Conservation (phyloP, 2,329 filamentous ascomycete species). For the Fusarium sp. region DNA sequence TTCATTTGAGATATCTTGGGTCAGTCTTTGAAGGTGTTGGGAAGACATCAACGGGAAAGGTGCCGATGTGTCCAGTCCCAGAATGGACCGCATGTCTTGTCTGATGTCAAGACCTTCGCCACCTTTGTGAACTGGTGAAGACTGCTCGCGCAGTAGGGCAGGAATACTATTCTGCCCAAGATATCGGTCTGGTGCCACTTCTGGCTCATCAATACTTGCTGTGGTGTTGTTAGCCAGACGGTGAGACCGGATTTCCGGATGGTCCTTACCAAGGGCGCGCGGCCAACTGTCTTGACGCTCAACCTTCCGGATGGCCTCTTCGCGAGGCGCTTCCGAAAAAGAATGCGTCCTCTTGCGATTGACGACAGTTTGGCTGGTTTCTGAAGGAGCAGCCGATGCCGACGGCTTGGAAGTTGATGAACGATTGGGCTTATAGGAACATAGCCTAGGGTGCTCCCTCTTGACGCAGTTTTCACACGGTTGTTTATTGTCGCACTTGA, state of each 20-base stretch:
- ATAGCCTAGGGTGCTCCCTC: slow-evolving; percentile 72
- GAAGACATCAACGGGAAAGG: slow-evolving; percentile 76
- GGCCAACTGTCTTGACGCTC: slow-evolving; percentile 59
- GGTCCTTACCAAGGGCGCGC: slow-evolving; percentile 54
- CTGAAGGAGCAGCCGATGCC: slow-evolving; percentile 44
- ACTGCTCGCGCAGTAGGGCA: slow-evolving; percentile 72
- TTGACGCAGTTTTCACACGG: slow-evolving; percentile 77
- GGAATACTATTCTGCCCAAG: slow-evolving; percentile 76
- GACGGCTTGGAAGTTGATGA: slow-evolving; percentile 54
- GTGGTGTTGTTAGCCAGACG: slow-evolving; percentile 39
- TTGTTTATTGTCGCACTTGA: slow-evolving; percentile 77
- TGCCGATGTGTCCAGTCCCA: slow-evolving; percentile 73
- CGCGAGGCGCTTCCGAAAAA: slow-evolving; percentile 46
- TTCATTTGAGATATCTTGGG: slow-evolving; percentile 70
- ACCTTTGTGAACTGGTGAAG: slow-evolving; percentile 63
- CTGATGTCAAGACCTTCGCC: slow-evolving; percentile 68
- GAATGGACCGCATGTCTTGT: slow-evolving; percentile 73
- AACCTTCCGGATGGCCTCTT: slow-evolving; percentile 49
- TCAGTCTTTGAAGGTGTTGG: slow-evolving; percentile 69
- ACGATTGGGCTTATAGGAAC: slow-evolving; percentile 74
- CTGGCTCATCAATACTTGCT: slow-evolving; percentile 64
- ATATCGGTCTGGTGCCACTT: slow-evolving; percentile 69
- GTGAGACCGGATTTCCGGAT: slow-evolving; percentile 23
- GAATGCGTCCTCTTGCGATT: slow-evolving; percentile 53
- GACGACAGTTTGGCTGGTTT: slow-evolving; percentile 36